These are phyloP conservation scores for Calonectria fujianensis DNA, from an alignment of 2,329 filamentous ascomycete species.

Conservation along the genomic window DNA sequence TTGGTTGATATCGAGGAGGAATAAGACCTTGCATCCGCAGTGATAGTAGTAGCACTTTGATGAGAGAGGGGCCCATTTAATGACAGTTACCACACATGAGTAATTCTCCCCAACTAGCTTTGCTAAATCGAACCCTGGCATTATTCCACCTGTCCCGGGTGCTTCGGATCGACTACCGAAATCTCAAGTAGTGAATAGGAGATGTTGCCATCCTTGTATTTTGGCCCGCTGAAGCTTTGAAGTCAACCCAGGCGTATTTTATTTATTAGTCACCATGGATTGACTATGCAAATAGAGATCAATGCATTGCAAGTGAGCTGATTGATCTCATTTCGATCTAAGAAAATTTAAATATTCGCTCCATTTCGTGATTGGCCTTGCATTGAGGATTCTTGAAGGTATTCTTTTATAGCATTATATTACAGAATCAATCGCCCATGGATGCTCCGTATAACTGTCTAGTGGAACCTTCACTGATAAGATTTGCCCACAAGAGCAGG, in stretches of 20 bases:
- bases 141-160: background rate
- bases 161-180: background rate
- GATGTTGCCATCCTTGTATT: background rate
- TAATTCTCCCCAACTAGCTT: background rate
- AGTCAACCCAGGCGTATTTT: background rate
- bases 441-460: background rate
- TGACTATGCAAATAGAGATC: background rate
- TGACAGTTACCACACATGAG: background rate
- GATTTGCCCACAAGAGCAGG: background rate
- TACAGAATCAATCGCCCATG: slow-evolving; percentile 4
- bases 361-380: background rate
- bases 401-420: background rate
- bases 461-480: background rate
- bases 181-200: background rate
- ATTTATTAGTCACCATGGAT: background rate
- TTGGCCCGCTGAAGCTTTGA: background rate
- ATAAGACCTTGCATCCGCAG: background rate
- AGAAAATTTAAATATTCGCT: background rate
- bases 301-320: background rate
- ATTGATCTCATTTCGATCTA: too few relatives aligned
- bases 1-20: background rate
- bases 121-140: background rate
- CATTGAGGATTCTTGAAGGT: background rate
- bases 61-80: background rate
- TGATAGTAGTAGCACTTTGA: background rate